These are phyloP conservation scores for Senecio squalidus DNA, from an alignment of 140 eudicot genomes.

Conservation along the genomic window DNA sequence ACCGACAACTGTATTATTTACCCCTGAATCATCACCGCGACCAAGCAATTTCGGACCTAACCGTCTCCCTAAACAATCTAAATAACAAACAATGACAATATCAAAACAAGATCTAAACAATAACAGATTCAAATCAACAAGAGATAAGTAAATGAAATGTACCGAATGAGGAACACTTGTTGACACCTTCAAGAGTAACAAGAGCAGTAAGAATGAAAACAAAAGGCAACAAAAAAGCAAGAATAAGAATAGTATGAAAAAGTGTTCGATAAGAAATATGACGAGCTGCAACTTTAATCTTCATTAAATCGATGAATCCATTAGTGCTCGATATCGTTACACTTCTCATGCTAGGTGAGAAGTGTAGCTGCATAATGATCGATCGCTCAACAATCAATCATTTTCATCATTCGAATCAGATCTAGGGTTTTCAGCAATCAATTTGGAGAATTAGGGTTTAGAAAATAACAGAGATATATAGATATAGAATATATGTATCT, in stretches of 20 bases:
- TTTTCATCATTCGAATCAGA: background rate
- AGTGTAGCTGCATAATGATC: slow-evolving; percentile 97
- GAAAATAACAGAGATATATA: too few species aligned
- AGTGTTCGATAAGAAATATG: slow-evolving; percentile 87
- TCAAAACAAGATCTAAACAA: background rate
- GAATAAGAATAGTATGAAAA: slow-evolving; percentile 75
- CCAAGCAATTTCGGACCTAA: slow-evolving; percentile 97
- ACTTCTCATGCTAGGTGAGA: slow-evolving; percentile 99
- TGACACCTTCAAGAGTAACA: slow-evolving; percentile 99
- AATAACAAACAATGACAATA: slow-evolving; percentile 11
- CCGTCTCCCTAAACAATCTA: slow-evolving; percentile 98
- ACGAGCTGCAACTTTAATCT: slow-evolving; percentile 99
- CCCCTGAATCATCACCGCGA: slow-evolving; percentile 90
- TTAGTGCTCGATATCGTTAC: slow-evolving; percentile 86
- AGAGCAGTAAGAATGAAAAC: slow-evolving; percentile 95
- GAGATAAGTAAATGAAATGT: background rate
- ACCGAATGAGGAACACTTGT: slow-evolving; percentile 98
- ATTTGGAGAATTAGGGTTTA: too few species aligned
- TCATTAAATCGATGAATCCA: slow-evolving; percentile 90
- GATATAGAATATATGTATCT: too few species aligned
- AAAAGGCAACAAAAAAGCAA: slow-evolving; percentile 88
- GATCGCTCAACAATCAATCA: slow-evolving; percentile 13
- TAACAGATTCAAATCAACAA: slow-evolving; percentile 1
- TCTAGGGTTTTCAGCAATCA: too few species aligned
- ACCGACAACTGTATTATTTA: slow-evolving; percentile 26